Percentiles rank a stretch among this genome's conserved stretches.
Evolutionary conservation across 495 filamentous ascomycete species (phyloP).

Genomic region (Symbiotaphrina buchneri): DNA sequence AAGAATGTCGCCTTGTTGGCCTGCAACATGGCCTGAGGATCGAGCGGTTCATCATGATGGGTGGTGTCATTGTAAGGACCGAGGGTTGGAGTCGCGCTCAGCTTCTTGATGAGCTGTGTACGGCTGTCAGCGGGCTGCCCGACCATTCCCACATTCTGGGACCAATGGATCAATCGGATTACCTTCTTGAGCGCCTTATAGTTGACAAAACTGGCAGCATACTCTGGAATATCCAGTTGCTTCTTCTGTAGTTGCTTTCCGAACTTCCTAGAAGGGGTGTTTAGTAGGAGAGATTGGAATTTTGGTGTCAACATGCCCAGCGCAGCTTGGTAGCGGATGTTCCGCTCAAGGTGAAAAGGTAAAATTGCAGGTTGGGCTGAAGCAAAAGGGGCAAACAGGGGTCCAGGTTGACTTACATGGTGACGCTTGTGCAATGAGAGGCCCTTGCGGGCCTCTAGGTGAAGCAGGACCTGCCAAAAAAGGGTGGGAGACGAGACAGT

Average conservation of each 20-base stretch:
- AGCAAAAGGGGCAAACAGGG: background rate
- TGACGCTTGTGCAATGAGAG: constrained; percentile 1
- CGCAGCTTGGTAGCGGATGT: too few relatives aligned
- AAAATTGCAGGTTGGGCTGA: too few relatives aligned
- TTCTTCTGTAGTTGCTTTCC: constrained; percentile 97
- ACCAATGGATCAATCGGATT: background rate
- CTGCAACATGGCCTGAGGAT: constrained; percentile 80
- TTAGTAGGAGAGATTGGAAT: too few relatives aligned
- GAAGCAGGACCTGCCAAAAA: too few relatives aligned
- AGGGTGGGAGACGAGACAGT: too few relatives aligned
- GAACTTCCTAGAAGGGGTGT: constrained; percentile 96
- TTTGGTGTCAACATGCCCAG: too few relatives aligned
- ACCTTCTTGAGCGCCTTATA: constrained; percentile 99
- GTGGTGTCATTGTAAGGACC: constrained; percentile 43
- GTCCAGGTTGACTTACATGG: background rate
- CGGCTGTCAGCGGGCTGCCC: constrained; percentile 5
- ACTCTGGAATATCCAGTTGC: constrained; percentile 96
- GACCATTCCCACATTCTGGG: constrained; percentile 5
- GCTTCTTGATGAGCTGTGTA: constrained; percentile 84
- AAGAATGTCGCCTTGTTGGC: constrained; percentile 98
- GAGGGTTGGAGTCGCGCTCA: constrained; percentile 73
- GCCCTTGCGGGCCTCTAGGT: too few relatives aligned
- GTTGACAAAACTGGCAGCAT: constrained; percentile 96
- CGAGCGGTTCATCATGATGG: constrained; percentile 23
- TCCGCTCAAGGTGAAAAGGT: too few relatives aligned